A percentile compares a stretch with the other conserved stretches of the same genome.
These are phyloP conservation scores for Exsudoporus frostii DNA, from an alignment of 768 basidiomycete genomes.

Conservation along the genomic window DNA sequence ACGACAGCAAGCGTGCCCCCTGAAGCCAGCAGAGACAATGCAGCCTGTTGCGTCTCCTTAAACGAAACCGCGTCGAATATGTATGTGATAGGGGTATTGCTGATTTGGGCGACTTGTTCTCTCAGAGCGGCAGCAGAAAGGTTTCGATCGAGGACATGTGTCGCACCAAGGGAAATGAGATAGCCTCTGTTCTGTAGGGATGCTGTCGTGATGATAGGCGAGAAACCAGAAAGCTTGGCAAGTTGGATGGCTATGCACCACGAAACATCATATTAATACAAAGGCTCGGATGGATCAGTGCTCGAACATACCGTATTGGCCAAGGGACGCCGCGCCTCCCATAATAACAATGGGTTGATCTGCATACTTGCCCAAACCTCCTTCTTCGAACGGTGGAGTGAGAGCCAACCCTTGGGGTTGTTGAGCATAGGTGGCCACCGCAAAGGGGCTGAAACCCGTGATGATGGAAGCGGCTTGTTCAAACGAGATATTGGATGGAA, in stretches of 20 bases:
- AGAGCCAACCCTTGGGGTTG: slow-evolving; percentile 27
- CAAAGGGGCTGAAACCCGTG: slow-evolving; percentile 32
- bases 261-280: neutral
- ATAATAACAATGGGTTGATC: slow-evolving; percentile 33
- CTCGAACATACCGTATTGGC: slow-evolving; percentile 31
- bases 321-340: slow-evolving; percentile 38
- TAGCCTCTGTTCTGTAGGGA: slow-evolving; percentile 31
- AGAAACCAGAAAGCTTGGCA: slow-evolving; percentile 33
- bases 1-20: slow-evolving; percentile 29
- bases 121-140: slow-evolving; percentile 10
- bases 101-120: slow-evolving; percentile 6
- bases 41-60: slow-evolving; percentile 32
- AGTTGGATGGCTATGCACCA: slow-evolving; percentile 29
- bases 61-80: slow-evolving; percentile 32
- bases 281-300: too few relatives aligned
- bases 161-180: slow-evolving; percentile 36
- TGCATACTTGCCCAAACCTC: slow-evolving; percentile 30
- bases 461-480: slow-evolving; percentile 38
- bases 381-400: slow-evolving; percentile 28
- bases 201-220: slow-evolving; percentile 38
- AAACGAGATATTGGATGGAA: slow-evolving; percentile 34
- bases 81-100: slow-evolving; percentile 1
- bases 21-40: slow-evolving; percentile 27
- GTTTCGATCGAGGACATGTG: slow-evolving; percentile 34
- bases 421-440: slow-evolving; percentile 30